phyloP scores from a whole-genome alignment of 805 yeast genomes.

The Kazachstania kunashirensis region DNA sequence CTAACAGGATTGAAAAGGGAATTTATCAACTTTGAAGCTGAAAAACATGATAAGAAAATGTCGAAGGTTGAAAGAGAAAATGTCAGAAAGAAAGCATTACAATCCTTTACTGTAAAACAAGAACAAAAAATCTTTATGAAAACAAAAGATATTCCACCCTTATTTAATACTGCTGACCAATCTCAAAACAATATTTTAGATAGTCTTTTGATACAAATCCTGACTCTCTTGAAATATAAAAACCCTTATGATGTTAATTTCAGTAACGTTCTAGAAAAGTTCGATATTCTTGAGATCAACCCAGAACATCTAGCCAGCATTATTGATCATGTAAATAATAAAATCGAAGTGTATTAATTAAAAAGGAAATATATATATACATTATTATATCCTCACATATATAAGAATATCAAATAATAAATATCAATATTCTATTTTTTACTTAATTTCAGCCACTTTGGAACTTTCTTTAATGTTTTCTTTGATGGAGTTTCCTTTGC shows the following conservation, averaged over 20 bases:
- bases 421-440: slow-evolving; percentile 24
- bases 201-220: slow-evolving; percentile 8
- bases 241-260: slow-evolving; percentile 12
- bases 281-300: slow-evolving; percentile 9
- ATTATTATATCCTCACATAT: slow-evolving; percentile 1
- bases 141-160: background rate
- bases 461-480: slow-evolving; percentile 23
- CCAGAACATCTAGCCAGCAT: background rate
- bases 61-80: no score
- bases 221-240: slow-evolving; percentile 9
- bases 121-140: background rate
- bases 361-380: slow-evolving; percentile 5
- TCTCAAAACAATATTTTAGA: slow-evolving; percentile 3
- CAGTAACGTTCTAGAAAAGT: slow-evolving; percentile 9
- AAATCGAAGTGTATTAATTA: background rate
- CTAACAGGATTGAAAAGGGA: slow-evolving; percentile 17
- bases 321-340: slow-evolving; percentile 6
- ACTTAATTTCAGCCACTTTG: slow-evolving; percentile 35
- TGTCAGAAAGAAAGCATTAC: background rate
- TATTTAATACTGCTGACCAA: no score
- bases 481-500: background rate
- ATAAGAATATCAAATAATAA: background rate
- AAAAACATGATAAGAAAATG: no score
- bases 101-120: background rate
- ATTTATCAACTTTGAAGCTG: slow-evolving; percentile 7